Evolutionary conservation across 345 rosid genomes (phyloP).

Genomic region (Arabis hirsuta): DNA sequence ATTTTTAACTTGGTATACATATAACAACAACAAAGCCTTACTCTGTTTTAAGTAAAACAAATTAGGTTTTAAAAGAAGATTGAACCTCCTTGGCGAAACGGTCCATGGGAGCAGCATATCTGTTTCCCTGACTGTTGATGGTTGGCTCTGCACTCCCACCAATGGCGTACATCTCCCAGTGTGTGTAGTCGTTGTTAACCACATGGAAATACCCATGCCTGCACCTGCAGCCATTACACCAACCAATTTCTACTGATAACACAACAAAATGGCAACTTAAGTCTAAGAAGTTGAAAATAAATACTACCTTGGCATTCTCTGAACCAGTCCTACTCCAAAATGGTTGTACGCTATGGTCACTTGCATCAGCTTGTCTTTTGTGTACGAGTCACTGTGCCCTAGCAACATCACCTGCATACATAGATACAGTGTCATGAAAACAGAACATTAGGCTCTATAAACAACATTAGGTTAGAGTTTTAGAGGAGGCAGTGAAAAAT

Average conservation of each 20-base stretch:
- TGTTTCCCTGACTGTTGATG: constrained; percentile 94
- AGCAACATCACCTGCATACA: constrained; percentile 62
- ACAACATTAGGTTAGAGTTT: no score
- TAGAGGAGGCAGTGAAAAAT: no score
- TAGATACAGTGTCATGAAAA: no score
- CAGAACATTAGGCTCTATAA: no score
- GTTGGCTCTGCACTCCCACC: constrained; percentile 96
- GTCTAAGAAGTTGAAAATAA: background rate
- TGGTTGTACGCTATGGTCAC: constrained; percentile 97
- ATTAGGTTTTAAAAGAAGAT: background rate
- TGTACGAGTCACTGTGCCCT: constrained; percentile 90
- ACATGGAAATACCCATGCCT: constrained; percentile 96
- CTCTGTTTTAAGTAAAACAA: constrained; percentile 5
- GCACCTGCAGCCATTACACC: constrained; percentile 61
- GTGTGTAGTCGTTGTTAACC: constrained; percentile 96
- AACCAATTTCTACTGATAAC: constrained; percentile 9
- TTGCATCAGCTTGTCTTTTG: constrained; percentile 86
- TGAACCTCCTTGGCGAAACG: constrained; percentile 86
- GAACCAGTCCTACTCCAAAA: constrained; percentile 88
- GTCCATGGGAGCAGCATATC: constrained; percentile 80
- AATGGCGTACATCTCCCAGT: constrained; percentile 98
- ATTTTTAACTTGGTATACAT: constrained; percentile 13
- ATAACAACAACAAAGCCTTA: background rate
- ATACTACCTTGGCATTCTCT: constrained; percentile 93
- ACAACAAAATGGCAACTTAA: background rate